Base-by-base conservation (phyloP, 495 filamentous ascomycete genomes). In the Neurospora africana region DNA sequence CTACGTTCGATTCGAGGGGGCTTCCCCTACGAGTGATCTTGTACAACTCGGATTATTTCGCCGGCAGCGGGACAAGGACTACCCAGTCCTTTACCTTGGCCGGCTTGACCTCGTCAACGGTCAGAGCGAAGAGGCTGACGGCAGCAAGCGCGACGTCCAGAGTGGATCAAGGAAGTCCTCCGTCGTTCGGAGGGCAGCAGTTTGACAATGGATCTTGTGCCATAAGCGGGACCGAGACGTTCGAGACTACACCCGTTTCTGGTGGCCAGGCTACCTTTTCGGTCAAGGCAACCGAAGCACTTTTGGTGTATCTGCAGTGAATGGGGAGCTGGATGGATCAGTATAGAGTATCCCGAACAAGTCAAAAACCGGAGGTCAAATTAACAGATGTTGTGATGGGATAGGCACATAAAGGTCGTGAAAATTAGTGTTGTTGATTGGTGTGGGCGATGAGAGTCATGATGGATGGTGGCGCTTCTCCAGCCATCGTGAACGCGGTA, bases 1-100 rank as follows among this genome's bases (percentile, higher is more conserved):
- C 84, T 0, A 79, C 86, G 3, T 89, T 86, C 75, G 79, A 83
- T 37, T 76, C 82, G 0, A 73, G 74, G 8, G 80, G 81, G 0
- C 72, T 73, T 2, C 84, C 86, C 1, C 67, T 85, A 19, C 77
- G 81, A 10, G 84, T 82, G 23, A 70, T 89, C 41, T 73, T 89
- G 35, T 86, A 87, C 70, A 89, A 89, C 72, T 88, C 87, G 0
- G 84, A 88, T n/a, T 88, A 89, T 73, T 87, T 84, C 73, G 76
- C 78, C 8, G 82, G 79, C 1, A 81, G 78, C 35, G 86, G 86
- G 1, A 83, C 77, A 7, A 79, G 87, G 27, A 75, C 78, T 10
- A 83, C 72, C 36, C 80, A 87, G 72, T 81, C 75, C 1, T 88
- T 86, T 73, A 79, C 79, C 0, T 72, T 90, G 58, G 79, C 77